phyloP scores from a whole-genome alignment of 495 filamentous ascomycete genomes.

The Wilcoxina mikolae region DNA sequence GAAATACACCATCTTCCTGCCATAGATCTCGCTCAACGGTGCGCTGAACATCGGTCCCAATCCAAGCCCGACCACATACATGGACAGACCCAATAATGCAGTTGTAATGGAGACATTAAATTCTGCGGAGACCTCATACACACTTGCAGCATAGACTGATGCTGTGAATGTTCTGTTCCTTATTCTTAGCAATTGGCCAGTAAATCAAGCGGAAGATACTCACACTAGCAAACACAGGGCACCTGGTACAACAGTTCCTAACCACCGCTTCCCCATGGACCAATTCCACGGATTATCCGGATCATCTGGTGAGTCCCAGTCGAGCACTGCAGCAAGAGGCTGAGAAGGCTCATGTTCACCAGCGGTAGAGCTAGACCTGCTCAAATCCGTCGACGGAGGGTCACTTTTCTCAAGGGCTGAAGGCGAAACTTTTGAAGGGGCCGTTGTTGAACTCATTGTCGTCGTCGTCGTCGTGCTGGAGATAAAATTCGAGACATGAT shows the following conservation, averaged over 20 bases:
- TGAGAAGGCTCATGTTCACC: too few species aligned
- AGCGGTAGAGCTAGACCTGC: too few species aligned
- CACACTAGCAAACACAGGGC: conserved; percentile 28
- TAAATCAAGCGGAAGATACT: conserved; percentile 4
- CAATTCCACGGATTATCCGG: conserved; percentile 48
- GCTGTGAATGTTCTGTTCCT: conserved; percentile 25
- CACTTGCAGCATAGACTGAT: conserved; percentile 35
- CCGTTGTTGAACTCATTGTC: too few species aligned
- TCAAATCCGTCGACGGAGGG: too few species aligned
- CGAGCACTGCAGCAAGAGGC: conserved; percentile 20
- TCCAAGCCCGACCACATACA: conserved; percentile 64
- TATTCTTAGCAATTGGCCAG: neutral
- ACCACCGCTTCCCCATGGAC: conserved; percentile 37
- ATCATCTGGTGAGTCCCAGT: conserved; percentile 43
- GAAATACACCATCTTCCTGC: conserved; percentile 55
- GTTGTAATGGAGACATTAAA: conserved; percentile 48
- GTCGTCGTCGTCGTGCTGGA: too few species aligned
- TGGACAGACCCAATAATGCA: conserved; percentile 51
- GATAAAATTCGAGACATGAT: too few species aligned
- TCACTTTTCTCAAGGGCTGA: too few species aligned
- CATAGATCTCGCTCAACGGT: conserved; percentile 54
- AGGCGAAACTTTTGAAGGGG: too few species aligned
- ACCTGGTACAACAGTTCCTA: conserved; percentile 27
- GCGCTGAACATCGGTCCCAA: conserved; percentile 53
- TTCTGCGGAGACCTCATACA: conserved; percentile 42